Evolutionary conservation across 2,329 filamentous ascomycete genomes (phyloP).

Genomic region (Sporothrix brunneoviolacea): DNA sequence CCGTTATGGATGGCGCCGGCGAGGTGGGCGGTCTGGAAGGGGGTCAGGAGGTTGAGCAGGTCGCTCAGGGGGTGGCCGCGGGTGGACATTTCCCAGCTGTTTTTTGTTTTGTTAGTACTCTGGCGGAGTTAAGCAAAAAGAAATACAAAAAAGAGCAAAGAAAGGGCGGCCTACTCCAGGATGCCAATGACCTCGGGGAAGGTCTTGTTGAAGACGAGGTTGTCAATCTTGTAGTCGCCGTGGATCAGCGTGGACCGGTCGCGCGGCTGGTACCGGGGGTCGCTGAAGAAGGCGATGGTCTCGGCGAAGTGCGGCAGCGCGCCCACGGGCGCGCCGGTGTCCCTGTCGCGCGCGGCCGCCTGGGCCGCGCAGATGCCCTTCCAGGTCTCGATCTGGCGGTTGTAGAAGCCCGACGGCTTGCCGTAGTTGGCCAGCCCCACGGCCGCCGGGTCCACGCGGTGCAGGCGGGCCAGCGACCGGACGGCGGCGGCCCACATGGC

Average conservation of each 20-base stretch:
- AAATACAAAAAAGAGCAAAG: neutral
- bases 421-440: constrained; percentile 71
- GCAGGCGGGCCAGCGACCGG: constrained; percentile 75
- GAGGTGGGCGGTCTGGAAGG: constrained; percentile 36
- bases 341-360: constrained; percentile 65
- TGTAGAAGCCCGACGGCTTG: constrained; percentile 70
- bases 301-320: constrained; percentile 77
- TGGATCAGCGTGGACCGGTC: constrained; percentile 79
- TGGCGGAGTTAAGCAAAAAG: neutral
- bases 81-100: constrained; percentile 92
- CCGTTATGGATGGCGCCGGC: constrained; percentile 22
- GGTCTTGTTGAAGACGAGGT: constrained; percentile 82
- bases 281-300: constrained; percentile 70
- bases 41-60: constrained; percentile 67
- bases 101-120: too few species aligned
- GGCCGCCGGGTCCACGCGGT: constrained; percentile 60
- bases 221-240: constrained; percentile 95
- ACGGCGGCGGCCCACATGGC: constrained; percentile 84
- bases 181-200: constrained; percentile 86
- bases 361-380: constrained; percentile 71
- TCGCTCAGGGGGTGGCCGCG: constrained; percentile 94
- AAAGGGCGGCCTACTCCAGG: constrained; percentile 53
- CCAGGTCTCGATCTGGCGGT: constrained; percentile 79
- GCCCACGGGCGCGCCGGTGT: constrained; percentile 70
- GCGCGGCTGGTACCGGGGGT: constrained; percentile 61